phyloP scores from a whole-genome alignment of 192 early-diverging fungal genomes.

The Gigaspora rosea region DNA sequence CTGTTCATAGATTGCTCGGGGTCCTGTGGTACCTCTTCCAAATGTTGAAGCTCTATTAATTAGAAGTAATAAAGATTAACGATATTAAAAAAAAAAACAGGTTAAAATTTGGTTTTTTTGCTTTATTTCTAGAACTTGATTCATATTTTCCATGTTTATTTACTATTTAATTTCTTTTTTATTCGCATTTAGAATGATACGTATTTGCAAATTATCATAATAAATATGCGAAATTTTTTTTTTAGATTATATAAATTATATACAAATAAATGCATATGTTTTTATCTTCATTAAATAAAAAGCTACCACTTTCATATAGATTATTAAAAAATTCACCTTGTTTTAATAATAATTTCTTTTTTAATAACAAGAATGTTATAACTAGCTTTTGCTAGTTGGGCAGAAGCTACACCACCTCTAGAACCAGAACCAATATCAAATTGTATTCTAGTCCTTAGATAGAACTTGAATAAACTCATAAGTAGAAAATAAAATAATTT shows the following conservation, averaged over 20 bases:
- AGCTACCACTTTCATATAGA: constrained; percentile 59
- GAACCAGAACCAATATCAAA: constrained; percentile 69
- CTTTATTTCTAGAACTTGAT: no score
- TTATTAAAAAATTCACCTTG: constrained; percentile 51
- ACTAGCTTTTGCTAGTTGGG: constrained; percentile 64
- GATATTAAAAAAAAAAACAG: no score
- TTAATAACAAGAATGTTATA: constrained; percentile 71
- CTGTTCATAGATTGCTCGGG: no score
- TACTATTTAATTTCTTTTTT: no score
- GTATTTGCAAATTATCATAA: no score
- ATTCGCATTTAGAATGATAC: no score
- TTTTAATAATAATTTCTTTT: constrained; percentile 59
- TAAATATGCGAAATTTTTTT: no score
- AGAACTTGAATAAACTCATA: constrained; percentile 56
- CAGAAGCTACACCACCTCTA: constrained; percentile 67
- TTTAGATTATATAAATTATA: no score
- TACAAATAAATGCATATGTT: constrained; percentile 51
- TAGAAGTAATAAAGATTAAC: no score
- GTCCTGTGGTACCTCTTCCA: no score
- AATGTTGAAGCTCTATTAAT: constrained; percentile 52
- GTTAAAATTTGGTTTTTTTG: no score
- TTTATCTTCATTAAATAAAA: constrained; percentile 52
- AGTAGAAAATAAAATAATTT: constrained; percentile 43
- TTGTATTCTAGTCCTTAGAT: constrained; percentile 34
- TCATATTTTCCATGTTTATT: no score